A percentile compares a stretch with the other conserved stretches of the same genome.
Evolutionary conservation across 108 stramenopile species (phyloP).

Genomic region (Nitzschia sp.): DNA sequence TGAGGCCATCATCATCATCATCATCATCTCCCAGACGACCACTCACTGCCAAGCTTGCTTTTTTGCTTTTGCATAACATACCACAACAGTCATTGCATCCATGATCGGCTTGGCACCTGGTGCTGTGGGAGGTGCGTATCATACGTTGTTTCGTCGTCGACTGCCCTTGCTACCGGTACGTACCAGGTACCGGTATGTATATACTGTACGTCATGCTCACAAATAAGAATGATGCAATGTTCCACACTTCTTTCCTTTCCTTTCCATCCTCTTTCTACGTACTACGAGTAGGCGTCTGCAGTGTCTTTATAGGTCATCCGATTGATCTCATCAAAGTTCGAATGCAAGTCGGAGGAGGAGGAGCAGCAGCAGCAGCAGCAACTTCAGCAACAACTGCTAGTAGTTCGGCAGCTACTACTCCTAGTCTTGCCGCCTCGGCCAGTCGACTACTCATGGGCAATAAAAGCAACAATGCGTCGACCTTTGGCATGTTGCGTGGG

Average conservation of each 20-base stretch:
- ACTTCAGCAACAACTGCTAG: slow-evolving; percentile 2
- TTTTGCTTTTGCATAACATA: background rate
- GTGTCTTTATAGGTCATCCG: slow-evolving; percentile 73
- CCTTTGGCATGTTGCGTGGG: slow-evolving; percentile 61
- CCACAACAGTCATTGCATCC: slow-evolving; percentile 6
- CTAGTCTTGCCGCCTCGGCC: background rate
- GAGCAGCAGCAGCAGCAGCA: background rate
- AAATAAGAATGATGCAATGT: background rate
- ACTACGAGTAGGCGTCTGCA: slow-evolving; percentile 42
- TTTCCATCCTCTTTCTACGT: background rate
- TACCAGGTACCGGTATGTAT: background rate
- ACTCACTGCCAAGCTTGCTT: too few species aligned
- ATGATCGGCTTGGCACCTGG: slow-evolving; percentile 42
- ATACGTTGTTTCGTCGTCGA: background rate
- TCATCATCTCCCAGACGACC: too few species aligned
- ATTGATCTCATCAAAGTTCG: slow-evolving; percentile 79
- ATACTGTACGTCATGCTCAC: background rate
- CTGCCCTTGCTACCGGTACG: background rate
- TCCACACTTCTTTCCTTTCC: background rate
- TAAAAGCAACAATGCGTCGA: slow-evolving; percentile 34
- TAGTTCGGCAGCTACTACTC: too few species aligned
- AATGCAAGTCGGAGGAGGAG: slow-evolving; percentile 52
- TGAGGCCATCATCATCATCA: background rate
- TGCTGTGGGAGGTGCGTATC: slow-evolving; percentile 36
- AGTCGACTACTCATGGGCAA: slow-evolving; percentile 3